A percentile compares a stretch with the other conserved stretches of the same genome.
Evolutionary conservation across 1,284 basidiomycete genomes (phyloP).

Genomic region (Ceratobasidium sp.): DNA sequence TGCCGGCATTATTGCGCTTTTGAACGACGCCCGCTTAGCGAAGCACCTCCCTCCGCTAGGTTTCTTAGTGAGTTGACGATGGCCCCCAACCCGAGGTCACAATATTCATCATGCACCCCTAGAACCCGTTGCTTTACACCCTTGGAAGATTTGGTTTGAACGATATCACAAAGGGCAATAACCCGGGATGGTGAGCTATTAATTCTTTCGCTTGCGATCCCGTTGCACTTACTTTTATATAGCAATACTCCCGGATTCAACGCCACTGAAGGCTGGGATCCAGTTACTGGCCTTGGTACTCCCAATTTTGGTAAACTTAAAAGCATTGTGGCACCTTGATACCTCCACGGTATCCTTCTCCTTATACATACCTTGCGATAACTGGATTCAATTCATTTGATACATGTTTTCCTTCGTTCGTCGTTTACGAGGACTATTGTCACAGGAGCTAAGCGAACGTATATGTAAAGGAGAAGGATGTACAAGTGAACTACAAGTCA

Average conservation of each 20-base stretch:
- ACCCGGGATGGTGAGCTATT: constrained; percentile 42
- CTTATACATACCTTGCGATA: too few relatives aligned
- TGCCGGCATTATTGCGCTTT: constrained; percentile 46
- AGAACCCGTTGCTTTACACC: constrained; percentile 37
- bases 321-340: constrained; percentile 13
- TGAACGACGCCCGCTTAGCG: constrained; percentile 50
- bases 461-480: neutral
- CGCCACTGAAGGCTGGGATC: constrained; percentile 45
- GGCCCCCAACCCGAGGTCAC: neutral
- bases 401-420: too few relatives aligned
- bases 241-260: constrained; percentile 39
- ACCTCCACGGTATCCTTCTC: neutral
- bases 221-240: neutral
- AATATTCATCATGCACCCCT: neutral
- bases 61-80: constrained; percentile 42
- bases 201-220: neutral
- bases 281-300: constrained; percentile 43
- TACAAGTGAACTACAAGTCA: constrained; percentile 4
- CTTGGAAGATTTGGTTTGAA: constrained; percentile 39
- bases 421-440: too few relatives aligned
- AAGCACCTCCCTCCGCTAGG: constrained; percentile 46
- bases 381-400: too few relatives aligned
- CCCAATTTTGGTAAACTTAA: constrained; percentile 38
- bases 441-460: too few relatives aligned
- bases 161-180: constrained; percentile 46